Evolutionary conservation across 2,329 filamentous ascomycete genomes (phyloP), one percentile per base, ranked within the genome.

Genomic region (Neurospora sp.): DNA sequence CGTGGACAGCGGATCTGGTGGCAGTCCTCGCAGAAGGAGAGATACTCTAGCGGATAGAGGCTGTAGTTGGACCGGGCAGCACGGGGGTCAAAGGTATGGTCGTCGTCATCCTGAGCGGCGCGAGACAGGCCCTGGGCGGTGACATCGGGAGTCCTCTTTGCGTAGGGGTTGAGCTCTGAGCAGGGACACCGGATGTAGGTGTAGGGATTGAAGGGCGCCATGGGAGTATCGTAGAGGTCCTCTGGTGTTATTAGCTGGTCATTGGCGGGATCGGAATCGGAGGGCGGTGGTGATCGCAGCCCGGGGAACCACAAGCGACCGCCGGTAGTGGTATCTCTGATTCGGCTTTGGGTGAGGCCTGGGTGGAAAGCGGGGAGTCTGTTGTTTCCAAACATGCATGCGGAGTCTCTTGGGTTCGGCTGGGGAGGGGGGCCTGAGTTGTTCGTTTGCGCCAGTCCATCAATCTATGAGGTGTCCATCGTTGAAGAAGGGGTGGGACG

Each of bases 11-110:
- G 91, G 72, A 98, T 97, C 80, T 97, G 91, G 78, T 97, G 93
- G 80, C 96, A 99, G 79, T 98, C 96, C 78, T 97, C 95, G 83
- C 96, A 99, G 83, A 97, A 99, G 52, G 98, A 86, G 36, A 99
- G 87, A 78, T 97, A 90, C 77, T 98, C 95, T 65, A 97, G 89
- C 0, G 96, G 95, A 77, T 95, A 97, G 39, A 99, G 85, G 74
- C 93, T 94, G 83, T 93, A 98, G 79, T 93, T 96, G 70, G 96
- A 92, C 43, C 94, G 90, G 17, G 92, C 88, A 71, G 90, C 89
- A 75, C 91, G 89, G 2, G 96, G 93, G 78, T 99, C 92, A 79
- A 99, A 97, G 4, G 92, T 91, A 72, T 86, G 85, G 70, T 92
- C 92, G 73, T 93, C 91, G 71, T 92, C 89, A 67, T 92, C 89